These are phyloP conservation scores for Camellia oleifera DNA, from an alignment of 179 eudicot species.

Conservation along the genomic window DNA sequence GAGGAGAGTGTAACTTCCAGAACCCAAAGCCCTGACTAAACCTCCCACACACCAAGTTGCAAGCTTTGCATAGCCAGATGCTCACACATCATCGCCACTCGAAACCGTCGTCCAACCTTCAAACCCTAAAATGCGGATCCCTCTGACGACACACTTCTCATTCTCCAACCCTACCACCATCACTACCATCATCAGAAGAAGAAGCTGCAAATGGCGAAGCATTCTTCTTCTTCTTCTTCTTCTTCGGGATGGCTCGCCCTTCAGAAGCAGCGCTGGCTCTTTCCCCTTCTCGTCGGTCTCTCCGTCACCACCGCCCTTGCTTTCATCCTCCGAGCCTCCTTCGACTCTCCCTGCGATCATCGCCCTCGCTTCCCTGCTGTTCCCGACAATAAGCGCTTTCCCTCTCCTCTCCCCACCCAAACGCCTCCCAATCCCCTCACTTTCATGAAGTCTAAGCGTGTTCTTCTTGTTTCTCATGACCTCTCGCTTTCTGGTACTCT, in stretches of 20 bases:
- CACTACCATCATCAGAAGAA: neutral
- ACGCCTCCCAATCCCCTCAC: conserved; percentile 48
- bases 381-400: neutral
- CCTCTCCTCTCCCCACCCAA: neutral
- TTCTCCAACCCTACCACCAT: conserved; percentile 16
- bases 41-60: conserved; percentile 5
- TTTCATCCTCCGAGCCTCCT: conserved; percentile 31
- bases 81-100: conserved; percentile 7
- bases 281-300: conserved; percentile 25
- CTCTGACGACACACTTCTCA: neutral
- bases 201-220: conserved; percentile 31
- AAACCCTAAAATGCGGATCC: conserved; percentile 12
- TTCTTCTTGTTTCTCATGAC: conserved; percentile 86
- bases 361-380: neutral
- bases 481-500: conserved; percentile 83
- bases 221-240: neutral
- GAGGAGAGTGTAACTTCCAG: neutral
- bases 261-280: conserved; percentile 33
- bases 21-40: neutral
- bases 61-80: conserved; percentile 9
- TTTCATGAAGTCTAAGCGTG: conserved; percentile 95
- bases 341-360: conserved; percentile 28
- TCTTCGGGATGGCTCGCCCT: conserved; percentile 10
- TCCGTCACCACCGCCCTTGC: conserved; percentile 36
- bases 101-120: neutral